Base-by-base conservation (phyloP, 116 monocot genomes). In the Iris pallida region DNA sequence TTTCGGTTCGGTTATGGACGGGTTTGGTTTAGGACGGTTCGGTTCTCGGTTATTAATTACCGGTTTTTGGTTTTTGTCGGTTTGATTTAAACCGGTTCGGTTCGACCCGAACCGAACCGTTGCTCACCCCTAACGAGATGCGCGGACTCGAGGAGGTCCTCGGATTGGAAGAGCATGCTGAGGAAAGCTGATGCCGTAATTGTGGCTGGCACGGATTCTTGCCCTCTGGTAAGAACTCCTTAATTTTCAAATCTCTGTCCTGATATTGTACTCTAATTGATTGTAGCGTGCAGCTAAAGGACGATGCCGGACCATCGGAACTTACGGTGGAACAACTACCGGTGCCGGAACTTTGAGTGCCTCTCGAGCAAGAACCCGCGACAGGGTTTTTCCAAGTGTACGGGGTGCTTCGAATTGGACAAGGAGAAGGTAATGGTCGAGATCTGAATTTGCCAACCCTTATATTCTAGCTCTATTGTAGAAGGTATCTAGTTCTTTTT, bases 171-270 rank as follows among this genome's bases (percentile, higher is more conserved):
- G 55, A 87, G 75, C 61, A 51, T 76, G 2, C 51, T 98, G 59
- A 79, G 86, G 65, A 93, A 98, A 78, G 83, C 76, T 16, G 88
- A 98, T 70, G 79, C 86, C 63, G 84, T 83, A 20, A 88, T 84
- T 72, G 73, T 82, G 16, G 81, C 82, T 8, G 98, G 98, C 68
- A 90, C 90, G 0, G 90, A 93, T 58, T 89, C 84, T 19, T 88
- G 83, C 20, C 65, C 66, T 7, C 57, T 80, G 86, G 98, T 98
- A 83, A 75, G 30, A 61, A 67, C 7, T 40, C 15, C 8, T 4
- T 44, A 64, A 30, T 30, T 30, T 30, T 30, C 30, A 30, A 30
- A 30, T 30, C 30, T 3, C 3, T 30, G 30, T 30, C 30, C 30
- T 68, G 3, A n/a, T 6, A n/a, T 4, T 40, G 1, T 5, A 30